Evolutionary conservation across 306 rosid genomes (phyloP), one percentile per base, ranked within the genome.

Genomic region (Castanopsis chinensis): DNA sequence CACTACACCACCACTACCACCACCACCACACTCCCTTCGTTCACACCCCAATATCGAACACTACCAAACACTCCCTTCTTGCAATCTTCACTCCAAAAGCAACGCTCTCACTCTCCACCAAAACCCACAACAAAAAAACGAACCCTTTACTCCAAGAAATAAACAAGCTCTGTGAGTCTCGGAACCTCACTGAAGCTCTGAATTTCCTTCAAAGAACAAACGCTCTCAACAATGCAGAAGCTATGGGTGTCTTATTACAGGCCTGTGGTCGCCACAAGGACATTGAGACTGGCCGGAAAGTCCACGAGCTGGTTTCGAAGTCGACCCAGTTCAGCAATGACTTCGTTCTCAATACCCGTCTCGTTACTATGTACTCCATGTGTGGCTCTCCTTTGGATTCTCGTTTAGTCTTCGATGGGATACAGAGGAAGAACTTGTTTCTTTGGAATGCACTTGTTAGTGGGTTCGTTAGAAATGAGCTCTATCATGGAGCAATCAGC

Each of bases 401-500:
- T 18, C 92, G 87, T 55, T 56, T 43, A 7, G 91, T 86, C 30
- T 94, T 94, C 73, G 83, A 89, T 4, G 78, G 83, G 7, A 65
- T 85, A 9, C 57, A 9, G 82, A 80, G 51, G 51, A 94, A 81
- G 88, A 87, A 90, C 70, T 75, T 90, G 72, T 84, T 88, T 10
- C 84, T 77, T 52, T 92, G 93, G 92, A 94, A 94, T 78, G 97
- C 98, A 55, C 94, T 94, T 65, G 56, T 90, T 25, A 94, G 97
- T 74, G 87, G 85, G 25, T 92, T 89, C 74, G 27, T 83, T 1
- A 87, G 84, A 41, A 94, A 94, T 76, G 81, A 77, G 64, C 97
- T 94, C 41, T 83, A 81, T 73, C 74, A 20, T 8, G 88, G 84
- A 19, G 89, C 89, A 14, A 49, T 92, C 67, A 72, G 9, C 3